Conservation (phyloP, 208 protist species). For the Leptomonas pyrrhocoris region DNA sequence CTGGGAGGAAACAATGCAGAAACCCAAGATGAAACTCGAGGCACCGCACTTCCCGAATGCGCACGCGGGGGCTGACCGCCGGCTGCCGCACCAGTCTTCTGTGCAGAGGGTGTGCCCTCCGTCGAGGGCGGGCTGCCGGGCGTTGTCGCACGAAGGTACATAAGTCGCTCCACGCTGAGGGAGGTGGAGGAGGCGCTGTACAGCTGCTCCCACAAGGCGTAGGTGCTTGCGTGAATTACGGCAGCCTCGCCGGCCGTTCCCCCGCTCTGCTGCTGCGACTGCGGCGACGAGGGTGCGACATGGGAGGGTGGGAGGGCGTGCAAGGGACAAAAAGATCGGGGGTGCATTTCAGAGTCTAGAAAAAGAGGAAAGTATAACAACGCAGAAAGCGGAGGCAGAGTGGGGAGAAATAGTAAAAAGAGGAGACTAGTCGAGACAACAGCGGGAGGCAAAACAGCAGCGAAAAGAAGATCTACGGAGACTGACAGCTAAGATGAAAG, state of each 20-base stretch:
- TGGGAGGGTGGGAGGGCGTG: background rate
- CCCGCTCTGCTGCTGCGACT: background rate
- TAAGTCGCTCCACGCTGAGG: constrained; percentile 37
- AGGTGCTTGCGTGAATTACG: constrained; percentile 35
- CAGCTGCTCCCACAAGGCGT: constrained; percentile 64
- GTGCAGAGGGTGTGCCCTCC: no score
- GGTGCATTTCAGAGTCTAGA: constrained; percentile 4
- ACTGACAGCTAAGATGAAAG: no score
- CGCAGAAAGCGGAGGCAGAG: no score
- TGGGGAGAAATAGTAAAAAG: constrained; percentile 4
- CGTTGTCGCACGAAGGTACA: constrained; percentile 11
- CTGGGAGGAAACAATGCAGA: no score
- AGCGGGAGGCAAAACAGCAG: no score
- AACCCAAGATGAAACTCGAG: no score
- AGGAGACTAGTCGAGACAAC: no score
- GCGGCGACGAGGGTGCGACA: background rate
- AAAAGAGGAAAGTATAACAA: constrained; percentile 2
- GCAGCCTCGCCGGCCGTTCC: background rate
- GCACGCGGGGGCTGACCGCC: no score
- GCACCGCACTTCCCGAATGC: no score
- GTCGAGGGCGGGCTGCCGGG: no score
- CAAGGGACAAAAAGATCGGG: background rate
- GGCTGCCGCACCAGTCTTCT: no score
- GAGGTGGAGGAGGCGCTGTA: constrained; percentile 40
- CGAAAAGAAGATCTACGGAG: no score